Evolutionary conservation across 768 basidiomycete genomes (phyloP).

Genomic region (Suillus placidus): DNA sequence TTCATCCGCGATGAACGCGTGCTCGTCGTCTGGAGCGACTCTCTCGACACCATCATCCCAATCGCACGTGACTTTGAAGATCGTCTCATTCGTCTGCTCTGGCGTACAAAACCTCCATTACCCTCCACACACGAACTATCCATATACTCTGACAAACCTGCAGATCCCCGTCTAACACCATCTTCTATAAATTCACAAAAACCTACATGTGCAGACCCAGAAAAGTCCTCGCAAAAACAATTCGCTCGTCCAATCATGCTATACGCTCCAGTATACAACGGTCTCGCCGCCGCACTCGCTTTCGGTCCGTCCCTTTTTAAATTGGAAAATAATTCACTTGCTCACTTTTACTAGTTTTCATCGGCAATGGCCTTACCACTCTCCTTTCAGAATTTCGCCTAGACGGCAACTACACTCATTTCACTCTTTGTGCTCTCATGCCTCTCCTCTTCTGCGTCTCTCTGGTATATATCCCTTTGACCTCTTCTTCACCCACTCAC

Average conservation of each 20-base stretch:
- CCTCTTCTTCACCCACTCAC: background rate
- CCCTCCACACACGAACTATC: slow-evolving; percentile 27
- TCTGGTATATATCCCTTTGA: slow-evolving; percentile 33
- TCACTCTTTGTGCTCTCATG: slow-evolving; percentile 41
- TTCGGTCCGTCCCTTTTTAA: slow-evolving; percentile 13
- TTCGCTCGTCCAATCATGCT: slow-evolving; percentile 23
- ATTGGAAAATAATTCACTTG: no score
- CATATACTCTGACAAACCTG: slow-evolving; percentile 37
- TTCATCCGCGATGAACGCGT: slow-evolving; percentile 87
- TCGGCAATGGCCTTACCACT: slow-evolving; percentile 64
- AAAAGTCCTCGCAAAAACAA: slow-evolving; percentile 26
- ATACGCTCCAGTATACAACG: slow-evolving; percentile 32
- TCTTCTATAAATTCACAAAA: slow-evolving; percentile 29
- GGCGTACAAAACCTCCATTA: slow-evolving; percentile 42
- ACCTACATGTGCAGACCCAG: slow-evolving; percentile 15
- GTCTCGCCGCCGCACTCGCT: slow-evolving; percentile 30
- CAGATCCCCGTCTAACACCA: slow-evolving; percentile 10
- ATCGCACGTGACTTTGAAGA: slow-evolving; percentile 54
- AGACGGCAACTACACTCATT: slow-evolving; percentile 47
- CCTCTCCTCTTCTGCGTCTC: slow-evolving; percentile 51
- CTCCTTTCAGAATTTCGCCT: slow-evolving; percentile 57
- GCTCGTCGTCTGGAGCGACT: slow-evolving; percentile 83
- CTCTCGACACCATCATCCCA: slow-evolving; percentile 71
- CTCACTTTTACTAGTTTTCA: slow-evolving; percentile 50
- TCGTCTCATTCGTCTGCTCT: slow-evolving; percentile 57